Evolutionary conservation across 2,329 filamentous ascomycete species (phyloP), one percentile per base, ranked within the genome.

Genomic region (Penicillium sp.): DNA sequence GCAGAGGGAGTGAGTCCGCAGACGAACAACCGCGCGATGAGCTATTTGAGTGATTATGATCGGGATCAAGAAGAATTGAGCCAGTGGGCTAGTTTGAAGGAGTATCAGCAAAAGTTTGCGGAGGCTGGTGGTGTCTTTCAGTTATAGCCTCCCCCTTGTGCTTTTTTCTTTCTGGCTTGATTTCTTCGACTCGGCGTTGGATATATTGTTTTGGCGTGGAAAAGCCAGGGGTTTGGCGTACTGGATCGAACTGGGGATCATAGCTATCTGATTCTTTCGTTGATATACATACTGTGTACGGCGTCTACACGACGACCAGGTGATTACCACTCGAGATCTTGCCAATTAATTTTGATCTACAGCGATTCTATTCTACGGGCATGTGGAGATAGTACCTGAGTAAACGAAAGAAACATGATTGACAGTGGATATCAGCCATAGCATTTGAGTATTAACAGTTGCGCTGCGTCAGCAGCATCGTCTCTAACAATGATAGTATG

Each of bases 51-150:
- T 34, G 63, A 69, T 37, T 60, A 77, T 16, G 77, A 87, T 55
- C 81, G 84, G 33, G 88, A 93, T 59, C 87, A 92, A 61, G 80
- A 86, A 44, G 88, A 93, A 68, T 69, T 93, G 57, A 77, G 81
- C 16, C 78, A 82, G 50, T 95, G 89, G 89, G 86, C 87, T 0
- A 88, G 87, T 64, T 70, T 95, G 56, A 79, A 87, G 50, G 86
- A 92, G 44, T 87, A 88, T 57, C 89, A 95, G 69, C 70, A 84
- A 54, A 82, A 84, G 49, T 88, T 90, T 64, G 80, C 83, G 8
- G 80, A 83, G 46, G 79, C 79, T 30, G 85, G 83, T 1, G 85
- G 82, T 18, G 25, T 65, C 27, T 40, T 68, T 22, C 62, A 68
- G 33, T 29, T 69, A 37, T 69, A 57, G 33, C n/a, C 8, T 38